Evolutionary conservation across 139 green algal species (phyloP).

Genomic region (Chlorella sorokiniana): DNA sequence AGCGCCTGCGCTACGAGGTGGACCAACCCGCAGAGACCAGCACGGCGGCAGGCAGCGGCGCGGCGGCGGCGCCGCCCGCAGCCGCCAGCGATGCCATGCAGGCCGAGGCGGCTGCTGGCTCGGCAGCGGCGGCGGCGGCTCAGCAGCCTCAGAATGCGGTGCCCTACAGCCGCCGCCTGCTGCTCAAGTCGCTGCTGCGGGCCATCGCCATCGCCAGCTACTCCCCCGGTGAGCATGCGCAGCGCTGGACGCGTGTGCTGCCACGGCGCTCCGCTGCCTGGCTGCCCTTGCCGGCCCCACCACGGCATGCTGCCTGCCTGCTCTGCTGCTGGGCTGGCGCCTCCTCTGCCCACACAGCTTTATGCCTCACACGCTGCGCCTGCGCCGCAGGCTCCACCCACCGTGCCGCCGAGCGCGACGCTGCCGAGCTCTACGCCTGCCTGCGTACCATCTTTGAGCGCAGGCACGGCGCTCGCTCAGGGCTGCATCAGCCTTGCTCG

Average conservation of each 20-base stretch:
- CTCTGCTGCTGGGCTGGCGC: background rate
- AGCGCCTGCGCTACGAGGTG: slow-evolving; percentile 32
- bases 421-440: slow-evolving; percentile 58
- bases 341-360: slow-evolving; percentile 19
- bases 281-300: background rate
- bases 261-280: no score
- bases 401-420: slow-evolving; percentile 31
- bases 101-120: background rate
- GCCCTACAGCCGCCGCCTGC: slow-evolving; percentile 66
- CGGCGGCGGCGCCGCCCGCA: background rate
- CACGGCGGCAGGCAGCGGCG: background rate
- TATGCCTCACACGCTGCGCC: slow-evolving; percentile 35
- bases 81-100: background rate
- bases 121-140: background rate
- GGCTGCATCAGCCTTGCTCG: no score
- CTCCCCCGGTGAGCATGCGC: slow-evolving; percentile 50
- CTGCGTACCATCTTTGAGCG: slow-evolving; percentile 73
- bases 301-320: background rate
- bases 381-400: background rate
- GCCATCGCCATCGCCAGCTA: slow-evolving; percentile 85
- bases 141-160: slow-evolving; percentile 15
- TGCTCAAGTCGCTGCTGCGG: slow-evolving; percentile 92
- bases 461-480: background rate
- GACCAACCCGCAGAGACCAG: slow-evolving; percentile 9
- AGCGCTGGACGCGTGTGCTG: background rate